phyloP scores from a whole-genome alignment of 2,329 filamentous ascomycete species.

The Neocucurbitaria cava region DNA sequence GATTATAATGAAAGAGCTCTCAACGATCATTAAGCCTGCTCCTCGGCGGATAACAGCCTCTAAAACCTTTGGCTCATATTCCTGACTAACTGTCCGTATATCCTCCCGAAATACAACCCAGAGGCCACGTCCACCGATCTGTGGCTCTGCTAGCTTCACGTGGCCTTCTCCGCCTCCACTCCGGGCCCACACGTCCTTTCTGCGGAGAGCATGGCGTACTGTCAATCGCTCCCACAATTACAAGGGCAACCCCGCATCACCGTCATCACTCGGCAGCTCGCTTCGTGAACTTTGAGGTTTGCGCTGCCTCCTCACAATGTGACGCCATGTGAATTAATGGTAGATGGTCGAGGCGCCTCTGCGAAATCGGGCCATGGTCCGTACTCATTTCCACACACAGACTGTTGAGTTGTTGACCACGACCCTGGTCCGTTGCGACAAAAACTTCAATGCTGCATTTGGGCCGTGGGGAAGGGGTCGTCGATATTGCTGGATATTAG shows the following conservation, averaged over 20 bases:
- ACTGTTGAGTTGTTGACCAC: constrained; percentile 37
- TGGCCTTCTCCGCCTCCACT: constrained; percentile 15
- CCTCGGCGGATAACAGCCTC: background rate
- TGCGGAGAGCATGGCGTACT: constrained; percentile 19
- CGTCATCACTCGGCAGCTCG: constrained; percentile 16
- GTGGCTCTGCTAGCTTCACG: constrained; percentile 13
- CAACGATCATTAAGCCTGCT: background rate
- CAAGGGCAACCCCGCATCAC: constrained; percentile 27
- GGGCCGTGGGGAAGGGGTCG: constrained; percentile 4
- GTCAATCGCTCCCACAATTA: constrained; percentile 11
- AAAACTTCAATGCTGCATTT: constrained; percentile 8
- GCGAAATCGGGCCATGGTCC: constrained; percentile 23
- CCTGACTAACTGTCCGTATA: constrained; percentile 5
- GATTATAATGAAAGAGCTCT: background rate
- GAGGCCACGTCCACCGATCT: constrained; percentile 2
- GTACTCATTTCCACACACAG: constrained; percentile 29
- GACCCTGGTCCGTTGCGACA: constrained; percentile 22
- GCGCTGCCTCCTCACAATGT: constrained; percentile 1
- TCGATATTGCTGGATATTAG: constrained; percentile 13
- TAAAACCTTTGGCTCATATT: background rate
- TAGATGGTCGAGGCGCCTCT: constrained; percentile 6
- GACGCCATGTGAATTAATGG: constrained; percentile 2
- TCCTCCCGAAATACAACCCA: constrained; percentile 6
- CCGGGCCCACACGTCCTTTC: constrained; percentile 11
- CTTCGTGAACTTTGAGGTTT: background rate